phyloP scores from a whole-genome alignment of 768 basidiomycete species.

The Porphyrellus cyaneotinctus region DNA sequence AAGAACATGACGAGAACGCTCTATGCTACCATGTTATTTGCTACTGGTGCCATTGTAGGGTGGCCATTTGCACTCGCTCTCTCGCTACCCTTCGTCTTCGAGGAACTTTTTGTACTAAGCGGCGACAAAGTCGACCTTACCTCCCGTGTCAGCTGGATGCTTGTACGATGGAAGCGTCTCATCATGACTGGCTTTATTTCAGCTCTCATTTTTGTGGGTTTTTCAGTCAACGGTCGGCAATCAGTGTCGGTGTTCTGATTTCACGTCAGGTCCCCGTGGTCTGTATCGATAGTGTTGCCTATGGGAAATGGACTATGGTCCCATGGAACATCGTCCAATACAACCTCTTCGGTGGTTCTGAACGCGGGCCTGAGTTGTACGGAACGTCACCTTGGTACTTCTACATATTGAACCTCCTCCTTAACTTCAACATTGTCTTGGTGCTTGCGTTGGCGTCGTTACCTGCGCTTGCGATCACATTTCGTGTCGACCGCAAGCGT shows the following conservation, averaged over 20 bases:
- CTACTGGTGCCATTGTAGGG: conserved; percentile 81
- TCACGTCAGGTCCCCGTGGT: conserved; percentile 76
- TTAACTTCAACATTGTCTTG: conserved; percentile 90
- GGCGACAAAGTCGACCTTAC: conserved; percentile 57
- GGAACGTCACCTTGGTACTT: conserved; percentile 86
- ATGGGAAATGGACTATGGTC: conserved; percentile 72
- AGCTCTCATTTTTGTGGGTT: conserved; percentile 57
- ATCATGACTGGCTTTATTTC: conserved; percentile 52
- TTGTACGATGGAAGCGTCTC: conserved; percentile 58
- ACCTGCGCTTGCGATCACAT: conserved; percentile 74
- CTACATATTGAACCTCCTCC: conserved; percentile 82
- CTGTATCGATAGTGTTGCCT: conserved; percentile 79
- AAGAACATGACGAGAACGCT: conserved; percentile 54
- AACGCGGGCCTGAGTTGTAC: conserved; percentile 87
- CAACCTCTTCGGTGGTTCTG: conserved; percentile 81
- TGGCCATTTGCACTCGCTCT: conserved; percentile 96
- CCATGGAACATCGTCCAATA: conserved; percentile 94
- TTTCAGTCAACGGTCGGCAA: background rate
- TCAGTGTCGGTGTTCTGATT: background rate
- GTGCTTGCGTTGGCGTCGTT: conserved; percentile 78
- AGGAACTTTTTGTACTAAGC: conserved; percentile 80
- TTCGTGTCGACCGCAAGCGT: conserved; percentile 70
- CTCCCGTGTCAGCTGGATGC: conserved; percentile 48
- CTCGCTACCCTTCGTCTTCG: conserved; percentile 83
- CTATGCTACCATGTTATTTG: conserved; percentile 66